Percentiles rank a stretch among this genome's conserved stretches.
phyloP scores from a whole-genome alignment of 139 green algal genomes.

The Klebsormidium nitens region DNA sequence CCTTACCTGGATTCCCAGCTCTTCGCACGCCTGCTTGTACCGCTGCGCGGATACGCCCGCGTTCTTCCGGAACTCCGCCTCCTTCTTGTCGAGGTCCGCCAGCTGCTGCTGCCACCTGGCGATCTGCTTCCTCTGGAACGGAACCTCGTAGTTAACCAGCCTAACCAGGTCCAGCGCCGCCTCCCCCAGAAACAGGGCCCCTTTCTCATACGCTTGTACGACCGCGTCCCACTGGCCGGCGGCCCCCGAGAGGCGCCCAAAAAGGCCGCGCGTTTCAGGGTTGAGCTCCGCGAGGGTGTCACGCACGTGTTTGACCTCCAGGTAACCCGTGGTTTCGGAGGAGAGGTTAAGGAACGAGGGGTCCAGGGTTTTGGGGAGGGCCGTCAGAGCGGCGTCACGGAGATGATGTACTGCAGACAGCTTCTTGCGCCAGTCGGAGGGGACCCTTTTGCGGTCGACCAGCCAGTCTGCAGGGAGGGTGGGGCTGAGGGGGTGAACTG shows the following conservation, averaged over 20 bases:
- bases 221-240: slow-evolving; percentile 30
- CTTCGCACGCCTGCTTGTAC: slow-evolving; percentile 27
- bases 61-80: slow-evolving; percentile 29
- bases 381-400: no score
- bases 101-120: slow-evolving; percentile 31
- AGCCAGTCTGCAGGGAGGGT: no score
- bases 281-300: slow-evolving; percentile 18
- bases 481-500: no score
- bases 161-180: slow-evolving; percentile 31
- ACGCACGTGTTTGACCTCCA: slow-evolving; percentile 25
- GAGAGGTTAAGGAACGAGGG: no score
- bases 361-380: no score
- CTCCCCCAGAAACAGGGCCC: slow-evolving; percentile 21
- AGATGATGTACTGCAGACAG: no score
- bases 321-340: slow-evolving; percentile 19
- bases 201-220: slow-evolving; percentile 34
- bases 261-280: slow-evolving; percentile 14
- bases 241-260: slow-evolving; percentile 18
- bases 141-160: slow-evolving; percentile 37
- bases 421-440: no score
- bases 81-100: slow-evolving; percentile 12
- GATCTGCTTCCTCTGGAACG: slow-evolving; percentile 15
- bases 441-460: no score
- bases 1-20: slow-evolving; percentile 31
- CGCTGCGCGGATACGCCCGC: slow-evolving; percentile 16